Conservation (phyloP, 2,329 filamentous ascomycete species). For the Aspergillus persii region DNA sequence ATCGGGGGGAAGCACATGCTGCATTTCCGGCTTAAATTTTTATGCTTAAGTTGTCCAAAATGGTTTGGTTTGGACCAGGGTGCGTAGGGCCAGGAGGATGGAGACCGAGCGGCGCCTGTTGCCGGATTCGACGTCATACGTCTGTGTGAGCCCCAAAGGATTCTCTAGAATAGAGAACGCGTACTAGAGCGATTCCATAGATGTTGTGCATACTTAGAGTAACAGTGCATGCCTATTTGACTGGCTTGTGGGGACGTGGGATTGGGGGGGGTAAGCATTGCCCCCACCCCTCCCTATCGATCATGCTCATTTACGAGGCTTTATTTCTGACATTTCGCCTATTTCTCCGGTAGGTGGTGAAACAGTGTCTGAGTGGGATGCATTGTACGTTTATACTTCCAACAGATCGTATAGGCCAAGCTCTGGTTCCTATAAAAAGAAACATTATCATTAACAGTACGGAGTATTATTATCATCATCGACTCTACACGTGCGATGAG, state of each 20-base stretch:
- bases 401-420: no score
- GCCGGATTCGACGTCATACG: neutral
- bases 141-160: neutral
- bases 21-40: slow-evolving; percentile 6
- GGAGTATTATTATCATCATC: no score
- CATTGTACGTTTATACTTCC: neutral
- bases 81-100: neutral
- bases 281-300: neutral
- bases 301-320: neutral
- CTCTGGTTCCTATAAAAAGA: no score
- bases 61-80: neutral
- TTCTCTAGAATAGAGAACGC: neutral
- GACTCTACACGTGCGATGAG: no score
- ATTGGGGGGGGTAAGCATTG: neutral
- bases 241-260: neutral
- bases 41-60: slow-evolving; percentile 12
- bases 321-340: neutral
- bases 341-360: neutral
- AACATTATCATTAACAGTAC: no score
- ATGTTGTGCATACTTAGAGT: neutral
- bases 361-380: neutral
- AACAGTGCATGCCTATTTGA: neutral
- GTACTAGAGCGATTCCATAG: neutral
- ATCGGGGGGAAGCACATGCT: slow-evolving; percentile 33
- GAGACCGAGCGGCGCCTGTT: neutral